Percentiles rank a stretch among this genome's conserved stretches.
Evolutionary conservation across 257 asterid species (phyloP).

Genomic region (Solanum gracilifrons): DNA sequence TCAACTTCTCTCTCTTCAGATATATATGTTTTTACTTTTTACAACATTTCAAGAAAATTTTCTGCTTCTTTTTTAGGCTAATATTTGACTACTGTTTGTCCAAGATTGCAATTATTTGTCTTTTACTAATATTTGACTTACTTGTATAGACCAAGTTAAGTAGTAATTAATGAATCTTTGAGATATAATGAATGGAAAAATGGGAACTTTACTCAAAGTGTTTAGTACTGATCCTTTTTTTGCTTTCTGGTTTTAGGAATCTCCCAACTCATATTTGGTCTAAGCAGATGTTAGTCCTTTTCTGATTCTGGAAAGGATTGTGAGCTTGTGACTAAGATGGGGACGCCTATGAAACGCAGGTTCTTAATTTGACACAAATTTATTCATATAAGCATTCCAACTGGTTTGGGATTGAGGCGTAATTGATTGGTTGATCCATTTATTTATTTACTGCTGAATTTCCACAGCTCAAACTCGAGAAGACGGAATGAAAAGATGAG

Average conservation of each 20-base stretch:
- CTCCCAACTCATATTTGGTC: neutral
- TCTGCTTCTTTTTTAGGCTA: neutral
- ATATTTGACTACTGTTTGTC: neutral
- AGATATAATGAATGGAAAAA: neutral
- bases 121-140: neutral
- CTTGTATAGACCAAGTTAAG: neutral
- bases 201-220: neutral
- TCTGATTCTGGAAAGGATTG: conserved; percentile 4
- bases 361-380: neutral
- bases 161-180: neutral
- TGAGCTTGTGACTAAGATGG: conserved; percentile 22
- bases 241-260: neutral
- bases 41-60: neutral
- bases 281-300: neutral
- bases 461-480: conserved; percentile 37
- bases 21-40: neutral
- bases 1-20: neutral
- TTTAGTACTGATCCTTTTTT: neutral
- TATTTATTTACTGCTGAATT: conserved; percentile 2
- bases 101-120: neutral
- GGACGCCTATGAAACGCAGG: conserved; percentile 22
- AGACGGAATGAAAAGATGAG: conserved; percentile 72
- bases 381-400: neutral
- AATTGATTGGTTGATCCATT: neutral
- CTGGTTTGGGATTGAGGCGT: neutral